A percentile compares a stretch with the other conserved stretches of the same genome.
phyloP scores from a whole-genome alignment of 2,329 filamentous ascomycete genomes.

The Gnomoniopsis smithogilvyi region DNA sequence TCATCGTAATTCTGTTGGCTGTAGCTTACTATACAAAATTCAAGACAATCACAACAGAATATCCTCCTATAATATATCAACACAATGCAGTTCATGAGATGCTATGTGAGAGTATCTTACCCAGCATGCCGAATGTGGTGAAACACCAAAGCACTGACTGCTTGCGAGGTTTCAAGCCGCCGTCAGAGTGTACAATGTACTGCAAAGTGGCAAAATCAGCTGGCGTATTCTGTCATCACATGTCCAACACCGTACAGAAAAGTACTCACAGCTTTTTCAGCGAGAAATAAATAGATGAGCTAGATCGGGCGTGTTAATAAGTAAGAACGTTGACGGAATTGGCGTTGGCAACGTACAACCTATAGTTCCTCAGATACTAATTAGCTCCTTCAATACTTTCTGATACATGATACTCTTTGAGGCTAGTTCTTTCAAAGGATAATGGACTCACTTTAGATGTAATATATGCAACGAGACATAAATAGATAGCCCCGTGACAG shows the following conservation, averaged over 20 bases:
- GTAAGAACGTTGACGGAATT: neutral
- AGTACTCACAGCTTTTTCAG: conserved; percentile 56
- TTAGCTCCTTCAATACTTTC: conserved; percentile 11
- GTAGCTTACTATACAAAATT: conserved; percentile 59
- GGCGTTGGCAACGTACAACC: neutral
- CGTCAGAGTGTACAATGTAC: conserved; percentile 51
- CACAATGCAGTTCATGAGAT: conserved; percentile 15
- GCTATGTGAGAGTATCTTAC: conserved; percentile 25
- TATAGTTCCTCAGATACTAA: conserved; percentile 3
- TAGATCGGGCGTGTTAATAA: conserved; percentile 20
- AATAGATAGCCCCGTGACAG: conserved; percentile 56
- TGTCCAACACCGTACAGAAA: neutral
- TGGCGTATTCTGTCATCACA: too few species aligned
- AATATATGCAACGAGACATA: conserved; percentile 61
- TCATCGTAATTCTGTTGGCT: neutral
- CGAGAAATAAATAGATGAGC: conserved; percentile 63
- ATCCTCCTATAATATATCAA: conserved; percentile 35
- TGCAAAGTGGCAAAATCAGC: conserved; percentile 24
- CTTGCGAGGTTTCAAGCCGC: conserved; percentile 46
- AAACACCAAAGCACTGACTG: conserved; percentile 34
- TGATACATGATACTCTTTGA: neutral
- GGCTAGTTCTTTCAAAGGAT: neutral
- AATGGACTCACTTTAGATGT: conserved; percentile 52
- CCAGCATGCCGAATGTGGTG: conserved; percentile 49
- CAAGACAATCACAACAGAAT: conserved; percentile 46